Percentiles rank a stretch among this genome's conserved stretches.
Conservation (phyloP, 2,329 filamentous ascomycete genomes). For the Paraphaeosphaeria minitans region DNA sequence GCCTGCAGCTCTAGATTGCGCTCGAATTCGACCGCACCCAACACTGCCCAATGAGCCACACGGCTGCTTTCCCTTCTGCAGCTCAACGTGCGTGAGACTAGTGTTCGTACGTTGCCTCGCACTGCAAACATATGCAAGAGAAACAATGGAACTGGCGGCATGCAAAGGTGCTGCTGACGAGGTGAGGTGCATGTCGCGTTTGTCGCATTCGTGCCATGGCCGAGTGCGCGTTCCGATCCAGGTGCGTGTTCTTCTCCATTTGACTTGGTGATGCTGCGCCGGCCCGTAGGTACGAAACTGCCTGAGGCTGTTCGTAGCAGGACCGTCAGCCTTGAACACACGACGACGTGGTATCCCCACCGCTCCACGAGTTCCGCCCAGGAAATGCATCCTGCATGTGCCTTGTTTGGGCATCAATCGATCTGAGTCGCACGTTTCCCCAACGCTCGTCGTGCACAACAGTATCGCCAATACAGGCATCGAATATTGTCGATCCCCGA, state of each 20-base stretch:
- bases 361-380: conserved; percentile 21
- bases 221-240: background rate
- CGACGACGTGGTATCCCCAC: conserved; percentile 10
- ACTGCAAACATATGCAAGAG: conserved; percentile 21
- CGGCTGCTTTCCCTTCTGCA: conserved; percentile 25
- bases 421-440: conserved; percentile 26
- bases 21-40: conserved; percentile 20
- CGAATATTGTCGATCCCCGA: conserved; percentile 19
- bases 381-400: conserved; percentile 1
- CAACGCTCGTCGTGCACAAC: conserved; percentile 25
- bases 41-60: conserved; percentile 28
- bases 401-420: conserved; percentile 19
- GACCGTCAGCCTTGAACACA: background rate
- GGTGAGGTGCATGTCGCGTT: background rate
- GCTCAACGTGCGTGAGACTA: conserved; percentile 28
- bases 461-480: conserved; percentile 24
- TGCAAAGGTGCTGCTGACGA: conserved; percentile 6
- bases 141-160: conserved; percentile 8
- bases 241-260: conserved; percentile 3
- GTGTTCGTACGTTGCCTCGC: conserved; percentile 24
- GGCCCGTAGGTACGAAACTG: background rate
- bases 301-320: background rate
- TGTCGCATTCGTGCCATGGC: background rate
- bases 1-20: conserved; percentile 31
- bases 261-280: conserved; percentile 11